Evolutionary conservation across 805 yeast species (phyloP).

Genomic region (Ogataea corticis): DNA sequence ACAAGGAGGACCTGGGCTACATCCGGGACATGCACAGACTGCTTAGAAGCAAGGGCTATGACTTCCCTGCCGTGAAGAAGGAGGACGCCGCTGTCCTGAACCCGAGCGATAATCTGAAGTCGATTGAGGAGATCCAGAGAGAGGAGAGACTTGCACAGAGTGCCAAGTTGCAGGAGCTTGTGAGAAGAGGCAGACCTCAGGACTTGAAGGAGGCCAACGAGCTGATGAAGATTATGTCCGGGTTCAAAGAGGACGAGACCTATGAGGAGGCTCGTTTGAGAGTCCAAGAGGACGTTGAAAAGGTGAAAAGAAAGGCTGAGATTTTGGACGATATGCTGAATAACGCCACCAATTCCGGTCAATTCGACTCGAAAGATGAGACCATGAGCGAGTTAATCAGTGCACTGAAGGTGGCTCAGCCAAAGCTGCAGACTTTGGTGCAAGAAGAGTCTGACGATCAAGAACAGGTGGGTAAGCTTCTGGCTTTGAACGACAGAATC

Average conservation of each 20-base stretch:
- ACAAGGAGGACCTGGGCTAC: slow-evolving; percentile 88
- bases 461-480: slow-evolving; percentile 59
- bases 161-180: slow-evolving; percentile 93
- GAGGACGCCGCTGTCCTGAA: slow-evolving; percentile 93
- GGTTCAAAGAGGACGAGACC: slow-evolving; percentile 82
- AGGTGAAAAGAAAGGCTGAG: slow-evolving; percentile 82
- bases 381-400: slow-evolving; percentile 77
- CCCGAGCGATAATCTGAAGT: slow-evolving; percentile 83
- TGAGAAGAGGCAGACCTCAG: slow-evolving; percentile 92
- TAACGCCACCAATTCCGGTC: slow-evolving; percentile 44
- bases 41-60: slow-evolving; percentile 84
- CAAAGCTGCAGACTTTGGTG: slow-evolving; percentile 80
- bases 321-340: slow-evolving; percentile 83
- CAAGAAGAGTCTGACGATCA: slow-evolving; percentile 77
- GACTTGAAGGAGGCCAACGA: slow-evolving; percentile 96
- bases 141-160: slow-evolving; percentile 92
- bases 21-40: slow-evolving; percentile 95
- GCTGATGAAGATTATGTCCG: slow-evolving; percentile 97
- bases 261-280: slow-evolving; percentile 72
- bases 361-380: slow-evolving; percentile 53
- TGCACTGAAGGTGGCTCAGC: slow-evolving; percentile 79
- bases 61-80: slow-evolving; percentile 85
- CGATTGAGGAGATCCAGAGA: slow-evolving; percentile 85
- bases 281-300: slow-evolving; percentile 80
- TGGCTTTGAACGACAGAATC: slow-evolving; percentile 73